Conservation (phyloP, 2,329 filamentous ascomycete species). For the Fusarium sp. region DNA sequence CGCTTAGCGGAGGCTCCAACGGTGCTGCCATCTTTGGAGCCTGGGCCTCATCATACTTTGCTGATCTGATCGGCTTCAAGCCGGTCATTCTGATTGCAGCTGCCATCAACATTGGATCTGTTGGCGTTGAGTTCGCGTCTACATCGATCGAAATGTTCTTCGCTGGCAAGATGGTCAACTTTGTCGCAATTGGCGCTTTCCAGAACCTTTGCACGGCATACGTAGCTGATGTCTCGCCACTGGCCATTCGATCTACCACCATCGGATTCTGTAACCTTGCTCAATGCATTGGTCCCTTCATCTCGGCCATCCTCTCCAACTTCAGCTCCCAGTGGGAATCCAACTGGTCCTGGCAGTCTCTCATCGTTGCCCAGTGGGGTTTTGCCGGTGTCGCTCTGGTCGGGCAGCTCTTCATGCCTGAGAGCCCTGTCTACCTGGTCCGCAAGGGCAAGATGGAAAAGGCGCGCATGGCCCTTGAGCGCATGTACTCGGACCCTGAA, state of each 20-base stretch:
- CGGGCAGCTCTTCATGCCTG: slow-evolving; percentile 56
- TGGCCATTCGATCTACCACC: slow-evolving; percentile 50
- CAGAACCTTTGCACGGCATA: slow-evolving; percentile 53
- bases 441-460: slow-evolving; percentile 49
- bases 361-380: slow-evolving; percentile 55
- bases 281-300: slow-evolving; percentile 53
- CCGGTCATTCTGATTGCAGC: slow-evolving; percentile 25
- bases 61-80: slow-evolving; percentile 42
- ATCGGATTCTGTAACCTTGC: slow-evolving; percentile 53
- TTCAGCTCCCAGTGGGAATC: slow-evolving; percentile 49
- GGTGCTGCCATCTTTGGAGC: slow-evolving; percentile 41
- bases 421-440: slow-evolving; percentile 61
- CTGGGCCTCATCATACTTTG: slow-evolving; percentile 39
- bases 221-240: slow-evolving; percentile 51
- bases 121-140: slow-evolving; percentile 46
- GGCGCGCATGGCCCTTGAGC: slow-evolving; percentile 49
- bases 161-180: slow-evolving; percentile 46
- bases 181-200: slow-evolving; percentile 49
- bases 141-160: slow-evolving; percentile 47
- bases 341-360: slow-evolving; percentile 55
- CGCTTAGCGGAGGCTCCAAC: slow-evolving; percentile 40
- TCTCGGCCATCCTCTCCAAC: slow-evolving; percentile 52
- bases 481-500: slow-evolving; percentile 55
- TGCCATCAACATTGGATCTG: slow-evolving; percentile 43
- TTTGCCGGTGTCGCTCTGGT: slow-evolving; percentile 49